A percentile compares a stretch with the other conserved stretches of the same genome.
Conservation (phyloP, 371 early-diverging fungal species). For the Haplosporangium sp. region DNA sequence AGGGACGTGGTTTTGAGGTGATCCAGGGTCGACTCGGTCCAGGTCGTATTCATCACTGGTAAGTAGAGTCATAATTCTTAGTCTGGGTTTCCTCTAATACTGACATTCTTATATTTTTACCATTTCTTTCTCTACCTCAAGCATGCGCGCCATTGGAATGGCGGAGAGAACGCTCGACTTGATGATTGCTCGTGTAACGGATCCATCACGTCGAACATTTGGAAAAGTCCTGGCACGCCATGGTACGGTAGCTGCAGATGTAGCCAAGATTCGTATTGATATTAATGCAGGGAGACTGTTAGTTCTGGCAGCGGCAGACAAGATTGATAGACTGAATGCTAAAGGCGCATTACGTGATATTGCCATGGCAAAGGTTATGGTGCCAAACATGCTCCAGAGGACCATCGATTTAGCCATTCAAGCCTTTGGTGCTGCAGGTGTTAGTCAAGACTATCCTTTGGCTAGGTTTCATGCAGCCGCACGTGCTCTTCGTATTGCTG, state of each 20-base stretch:
- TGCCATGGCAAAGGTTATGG: constrained; percentile 92
- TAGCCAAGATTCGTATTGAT: constrained; percentile 89
- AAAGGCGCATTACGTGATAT: constrained; percentile 93
- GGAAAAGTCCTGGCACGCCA: constrained; percentile 86
- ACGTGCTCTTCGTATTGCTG: constrained; percentile 92
- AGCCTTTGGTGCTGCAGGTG: constrained; percentile 90
- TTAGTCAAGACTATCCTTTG: constrained; percentile 88
- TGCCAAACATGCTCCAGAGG: constrained; percentile 79
- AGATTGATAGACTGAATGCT: constrained; percentile 88
- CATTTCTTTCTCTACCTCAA: constrained; percentile 22
- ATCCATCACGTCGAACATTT: constrained; percentile 85
- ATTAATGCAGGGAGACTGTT: constrained; percentile 91
- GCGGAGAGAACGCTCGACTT: constrained; percentile 92
- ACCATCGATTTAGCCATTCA: constrained; percentile 93
- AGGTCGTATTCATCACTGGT: constrained; percentile 71
- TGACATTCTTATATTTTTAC: constrained; percentile 2
- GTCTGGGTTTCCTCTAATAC: neutral
- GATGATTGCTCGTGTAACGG: constrained; percentile 87
- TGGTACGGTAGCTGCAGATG: constrained; percentile 82
- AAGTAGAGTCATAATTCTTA: neutral
- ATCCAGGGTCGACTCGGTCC: constrained; percentile 97
- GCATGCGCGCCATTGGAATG: constrained; percentile 95
- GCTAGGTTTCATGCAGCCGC: constrained; percentile 86
- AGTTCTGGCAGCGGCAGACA: constrained; percentile 90
- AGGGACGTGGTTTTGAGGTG: constrained; percentile 97